Base-by-base conservation (phyloP, 257 asterid genomes). In the Nicotiana knightiana region DNA sequence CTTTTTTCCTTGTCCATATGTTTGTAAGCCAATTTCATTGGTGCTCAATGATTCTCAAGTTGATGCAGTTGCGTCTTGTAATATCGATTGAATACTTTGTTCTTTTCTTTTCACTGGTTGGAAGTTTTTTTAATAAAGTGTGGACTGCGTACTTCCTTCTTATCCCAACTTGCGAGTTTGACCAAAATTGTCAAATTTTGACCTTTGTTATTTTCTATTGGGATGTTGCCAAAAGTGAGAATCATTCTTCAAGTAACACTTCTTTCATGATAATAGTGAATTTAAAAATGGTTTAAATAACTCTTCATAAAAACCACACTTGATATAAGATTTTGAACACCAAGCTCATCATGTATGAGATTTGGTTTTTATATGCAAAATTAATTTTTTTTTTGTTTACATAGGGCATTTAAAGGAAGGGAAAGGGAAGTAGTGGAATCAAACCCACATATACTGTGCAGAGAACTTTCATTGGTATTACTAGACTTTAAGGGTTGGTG, bases 1-100 rank as follows among this genome's bases (percentile, higher is more conserved):
- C 33, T 4, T 68, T 15, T 16, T 63, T 67, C 46, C 15, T 17
- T 51, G 82, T 78, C 87, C 89, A 81, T 75, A 64, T 57, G 65
- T 79, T 82, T 58, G 76, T 75, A 84, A 82, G 84, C 87, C 83
- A 24, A 17, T 65, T 79, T 79, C 70, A 16, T 79, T 84, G 89
- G 89, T 55, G 64, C 10, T 17, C 0, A 75, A 28, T 62, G 76
- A 58, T 4, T 77, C 18, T 46, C 85, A 78, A 13, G 32, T 54
- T 9, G 82, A 81, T 16, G 26, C 58, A 43, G 3, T 46, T 21
- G 46, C 32, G 65, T 57, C 53, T 24, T n/a, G 17, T 46, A 57
- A 67, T 24, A 39, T 71, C 9, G 28, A 46, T 17, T 43, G 37
- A 81, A 5, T 79, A 79, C 48, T 33, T 17, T 43, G 7, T 71